Conservation (phyloP, 2,329 filamentous ascomycete genomes). For the Dothistroma pini region DNA sequence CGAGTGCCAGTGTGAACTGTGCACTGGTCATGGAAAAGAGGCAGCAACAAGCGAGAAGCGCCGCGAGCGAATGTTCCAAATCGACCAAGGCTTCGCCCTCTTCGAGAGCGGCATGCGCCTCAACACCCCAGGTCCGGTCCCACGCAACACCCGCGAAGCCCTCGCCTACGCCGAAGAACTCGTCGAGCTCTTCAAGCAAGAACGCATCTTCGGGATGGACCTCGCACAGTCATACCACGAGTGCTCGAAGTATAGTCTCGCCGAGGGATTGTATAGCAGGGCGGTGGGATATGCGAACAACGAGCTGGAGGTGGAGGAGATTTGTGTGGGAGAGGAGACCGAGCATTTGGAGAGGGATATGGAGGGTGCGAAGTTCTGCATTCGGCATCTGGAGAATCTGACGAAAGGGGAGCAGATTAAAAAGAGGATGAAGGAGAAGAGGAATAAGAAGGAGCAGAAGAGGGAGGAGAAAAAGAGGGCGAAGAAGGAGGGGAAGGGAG, state of each 20-base stretch:
- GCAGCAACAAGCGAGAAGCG: conserved; percentile 1
- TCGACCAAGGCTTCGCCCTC: conserved; percentile 10
- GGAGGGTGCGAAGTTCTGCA: conserved; percentile 13
- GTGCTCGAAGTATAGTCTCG: conserved; percentile 20
- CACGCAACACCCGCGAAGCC: neutral
- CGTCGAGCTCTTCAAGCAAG: conserved; percentile 20
- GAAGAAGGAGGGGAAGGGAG: conserved; percentile 24
- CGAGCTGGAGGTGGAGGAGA: conserved; percentile 23
- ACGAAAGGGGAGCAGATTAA: conserved; percentile 9
- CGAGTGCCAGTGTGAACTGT: conserved; percentile 7
- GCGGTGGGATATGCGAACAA: conserved; percentile 23
- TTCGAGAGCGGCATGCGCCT: conserved; percentile 21
- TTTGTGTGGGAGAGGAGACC: conserved; percentile 20
- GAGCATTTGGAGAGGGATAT: conserved; percentile 8
- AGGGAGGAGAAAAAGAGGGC: conserved; percentile 14
- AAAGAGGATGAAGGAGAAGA: conserved; percentile 12
- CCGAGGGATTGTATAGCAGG: conserved; percentile 11
- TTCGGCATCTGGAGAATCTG: conserved; percentile 13
- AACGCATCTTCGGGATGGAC: conserved; percentile 23
- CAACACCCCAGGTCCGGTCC: neutral
- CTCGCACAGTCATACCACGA: conserved; percentile 20
- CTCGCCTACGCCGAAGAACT: conserved; percentile 14
- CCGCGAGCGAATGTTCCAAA: neutral
- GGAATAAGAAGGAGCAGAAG: conserved; percentile 17
- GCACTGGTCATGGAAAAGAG: neutral